Evolutionary conservation across 2,329 filamentous ascomycete genomes (phyloP), one percentile per base, ranked within the genome.

Genomic region (Talaromyces sp.): DNA sequence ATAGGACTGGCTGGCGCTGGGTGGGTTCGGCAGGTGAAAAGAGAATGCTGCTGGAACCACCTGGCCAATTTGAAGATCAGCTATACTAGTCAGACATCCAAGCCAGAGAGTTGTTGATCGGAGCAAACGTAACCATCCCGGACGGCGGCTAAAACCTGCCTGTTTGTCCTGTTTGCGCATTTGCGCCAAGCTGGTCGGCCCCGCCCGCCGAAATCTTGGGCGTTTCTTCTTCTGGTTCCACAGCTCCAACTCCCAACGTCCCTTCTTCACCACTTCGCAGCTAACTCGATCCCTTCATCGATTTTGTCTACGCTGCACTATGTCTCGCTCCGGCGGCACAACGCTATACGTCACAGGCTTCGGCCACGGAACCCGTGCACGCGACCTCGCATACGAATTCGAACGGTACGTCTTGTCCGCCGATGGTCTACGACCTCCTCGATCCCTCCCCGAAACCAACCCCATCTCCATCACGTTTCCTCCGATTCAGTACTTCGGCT

Each of bases 341-440:
- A 98, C 93, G 61, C 90, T 98, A 70, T 98, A 98, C 83, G 93
- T 98, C 79, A 96, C 93, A 75, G 95, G 95, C 85, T 99, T 99
- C 80, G 96, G 93, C 86, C 92, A 96, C 81, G 92, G 93, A 79
- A 97, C 93, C 78, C 91, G 95, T 84, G 92, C 95, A 78, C 91
- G 95, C 87, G 93, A 99, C 84, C 90, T 98, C 78, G 92, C 93
- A 83, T 97, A 96, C 90, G 93, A 98, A 85, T 98, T 98, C 90
- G 93, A 98, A 93, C 92, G 93, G 91, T 97, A 96, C 87, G 93
- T 96, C 84, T 83, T 78, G 81, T 80, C 81, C 73, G 72, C 70
- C 71, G 67, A 69, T 70, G 71, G 55, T 59, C 66, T 68, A 67
- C 71, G 69, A 71, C 74, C 76, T 78, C 76, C 71, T 71, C 75